Base-by-base conservation (phyloP, 495 filamentous ascomycete genomes). In the Aspergillus cavernicola region DNA sequence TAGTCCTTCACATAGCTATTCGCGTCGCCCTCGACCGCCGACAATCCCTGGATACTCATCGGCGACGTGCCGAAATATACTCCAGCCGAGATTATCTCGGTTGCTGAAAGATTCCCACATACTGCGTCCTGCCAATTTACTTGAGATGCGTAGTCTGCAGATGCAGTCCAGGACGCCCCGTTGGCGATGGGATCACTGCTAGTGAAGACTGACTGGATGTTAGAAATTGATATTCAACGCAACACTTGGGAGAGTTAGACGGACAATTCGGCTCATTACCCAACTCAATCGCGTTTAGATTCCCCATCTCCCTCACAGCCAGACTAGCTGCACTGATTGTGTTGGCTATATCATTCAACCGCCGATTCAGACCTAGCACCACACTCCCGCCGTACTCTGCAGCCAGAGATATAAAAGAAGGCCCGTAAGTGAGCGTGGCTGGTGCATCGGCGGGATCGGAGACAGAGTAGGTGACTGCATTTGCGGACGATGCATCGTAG, bases 221-320 rank as follows among this genome's bases (percentile, higher is more conserved):
- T n/a, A n/a, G n/a, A n/a, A n/a, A n/a, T n/a, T n/a, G n/a, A n/a
- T n/a, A n/a, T n/a, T n/a, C n/a, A n/a, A 26, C 9, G 6, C n/a
- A 26, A 10, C 20, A 23, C 15, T 12, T 22, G 38, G 23, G 19
- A 22, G 9, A 22, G 6, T n/a, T 3, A 2, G 37, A 55, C 75
- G 53, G 64, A 80, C 81, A 83, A 57, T 83, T 79, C 0, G 81
- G 80, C 49, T 84, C 81, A 45, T 85, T 85, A 1, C 82, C 80
- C 1, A 85, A 66, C 57, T 85, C 82, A 37, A 85, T 78, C 2
- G 80, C 76, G 26, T 79, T 69, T 18, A 84, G 59, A 51, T 82
- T 84, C 8, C 52, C 59, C 38, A 81, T 75, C 23, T 73, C 62
- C 0, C 53, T 55, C 16, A 73, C 68, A 1, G 73, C 78, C 1